Conservation (phyloP, 768 basidiomycete genomes). For the Calocera viscosa region DNA sequence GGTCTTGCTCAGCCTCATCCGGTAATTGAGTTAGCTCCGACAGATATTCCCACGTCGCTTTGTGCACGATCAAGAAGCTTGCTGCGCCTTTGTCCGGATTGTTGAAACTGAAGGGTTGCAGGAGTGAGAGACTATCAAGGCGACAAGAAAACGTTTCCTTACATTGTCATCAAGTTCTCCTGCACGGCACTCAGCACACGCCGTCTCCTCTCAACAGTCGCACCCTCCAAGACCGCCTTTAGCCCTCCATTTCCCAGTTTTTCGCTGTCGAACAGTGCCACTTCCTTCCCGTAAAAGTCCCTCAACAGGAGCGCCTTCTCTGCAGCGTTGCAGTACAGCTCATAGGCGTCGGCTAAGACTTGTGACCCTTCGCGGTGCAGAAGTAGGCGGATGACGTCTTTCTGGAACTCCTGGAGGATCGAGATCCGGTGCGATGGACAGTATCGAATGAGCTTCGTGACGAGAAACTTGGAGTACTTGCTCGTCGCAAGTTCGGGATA, state of each 20-base stretch:
- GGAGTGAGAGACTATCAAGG: not conserved
- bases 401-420: slow-evolving; percentile 70
- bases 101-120: slow-evolving; percentile 51
- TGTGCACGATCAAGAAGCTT: slow-evolving; percentile 77
- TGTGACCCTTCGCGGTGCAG: slow-evolving; percentile 74
- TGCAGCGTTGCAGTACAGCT: slow-evolving; percentile 73
- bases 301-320: slow-evolving; percentile 69
- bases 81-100: slow-evolving; percentile 83
- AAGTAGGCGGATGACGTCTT: slow-evolving; percentile 60
- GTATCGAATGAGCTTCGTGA: slow-evolving; percentile 61
- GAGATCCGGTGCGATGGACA: slow-evolving; percentile 53
- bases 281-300: slow-evolving; percentile 87
- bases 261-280: slow-evolving; percentile 54
- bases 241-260: slow-evolving; percentile 44
- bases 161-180: slow-evolving; percentile 67
- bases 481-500: slow-evolving; percentile 68
- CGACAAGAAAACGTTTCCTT: slow-evolving; percentile 21
- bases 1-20: slow-evolving; percentile 58
- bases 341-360: slow-evolving; percentile 78
- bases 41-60: slow-evolving; percentile 77
- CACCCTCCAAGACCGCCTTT: slow-evolving; percentile 50
- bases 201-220: slow-evolving; percentile 44
- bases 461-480: slow-evolving; percentile 87
- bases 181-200: slow-evolving; percentile 57
- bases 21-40: slow-evolving; percentile 43